Base-by-base conservation (phyloP, 768 basidiomycete species). In the Suillus brevipes region DNA sequence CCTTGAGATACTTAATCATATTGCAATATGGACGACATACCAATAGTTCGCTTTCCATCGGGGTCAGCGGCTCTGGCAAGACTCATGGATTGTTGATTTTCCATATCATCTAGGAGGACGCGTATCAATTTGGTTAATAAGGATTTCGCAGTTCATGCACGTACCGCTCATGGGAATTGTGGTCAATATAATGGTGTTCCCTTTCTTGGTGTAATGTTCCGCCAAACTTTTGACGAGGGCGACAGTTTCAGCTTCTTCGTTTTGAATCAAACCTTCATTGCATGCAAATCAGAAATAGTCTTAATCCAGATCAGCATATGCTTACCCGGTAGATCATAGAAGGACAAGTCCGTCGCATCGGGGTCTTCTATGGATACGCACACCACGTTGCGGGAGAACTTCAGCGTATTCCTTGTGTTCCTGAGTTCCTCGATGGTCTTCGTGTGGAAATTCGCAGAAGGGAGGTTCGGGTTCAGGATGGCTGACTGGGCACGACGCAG, bases 401-500 rank as follows among this genome's bases (percentile, higher is more conserved):
- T 64, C 3, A 73, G 65, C 9, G 58, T 10, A 70, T 61, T 40
- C 66, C 69, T 66, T 40, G 58, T 16, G 55, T 36, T 63, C 62
- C 67, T 68, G 9, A 65, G 31, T 23, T 60, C 23, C 28, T 62
- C 28, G 38, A n/a, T 23, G 36, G 23, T 67, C 47, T 34, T 71
- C 64, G n/a, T n/a, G 45, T 68, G 25, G 62, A 77, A 79, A 20
- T 56, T 6, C 20, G 61, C 64, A 50, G 74, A 63, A 8, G 76
- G 61, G 14, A 80, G 62, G 13, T 77, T 72, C 0, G 84, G 84
- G 61, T 81, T 80, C 10, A 89, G 76, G 28, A 88, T 78, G 0
- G 87, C 87, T 0, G 82, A 79, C 68, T 89, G 88, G 0, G 89
- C 88, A 4, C 88, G 79, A 34, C 86, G 81, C 14, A 89, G 77